Evolutionary conservation across 169 alveolate species (phyloP).

Genomic region (Eimeria tenella): DNA sequence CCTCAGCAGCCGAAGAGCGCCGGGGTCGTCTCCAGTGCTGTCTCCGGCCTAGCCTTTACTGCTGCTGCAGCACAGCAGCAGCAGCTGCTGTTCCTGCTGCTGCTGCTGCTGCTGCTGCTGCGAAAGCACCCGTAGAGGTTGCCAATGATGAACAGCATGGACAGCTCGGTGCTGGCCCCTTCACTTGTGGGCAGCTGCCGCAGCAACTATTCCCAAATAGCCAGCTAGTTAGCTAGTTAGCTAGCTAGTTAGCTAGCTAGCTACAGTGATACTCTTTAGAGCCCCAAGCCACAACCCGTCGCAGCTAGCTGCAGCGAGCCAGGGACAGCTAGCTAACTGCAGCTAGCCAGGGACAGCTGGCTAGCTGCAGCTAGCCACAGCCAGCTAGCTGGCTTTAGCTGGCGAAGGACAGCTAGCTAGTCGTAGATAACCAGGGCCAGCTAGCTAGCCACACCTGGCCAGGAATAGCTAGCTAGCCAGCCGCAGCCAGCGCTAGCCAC

Average conservation of each 20-base stretch:
- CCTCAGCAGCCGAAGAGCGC: too few relatives aligned
- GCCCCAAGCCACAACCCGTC: too few relatives aligned
- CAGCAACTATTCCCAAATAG: not conserved
- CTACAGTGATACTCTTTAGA: not conserved
- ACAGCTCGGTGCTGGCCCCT: not conserved
- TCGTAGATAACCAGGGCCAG: not conserved
- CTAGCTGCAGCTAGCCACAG: conserved; percentile 86
- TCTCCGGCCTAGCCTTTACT: too few relatives aligned
- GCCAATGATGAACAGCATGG: not conserved
- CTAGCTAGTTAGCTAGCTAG: not conserved
- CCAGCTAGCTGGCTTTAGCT: conserved; percentile 94
- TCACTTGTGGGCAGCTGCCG: not conserved
- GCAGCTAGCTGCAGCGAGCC: too few relatives aligned
- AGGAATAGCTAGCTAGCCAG: too few relatives aligned
- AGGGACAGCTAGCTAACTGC: too few relatives aligned
- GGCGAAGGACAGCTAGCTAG: not conserved
- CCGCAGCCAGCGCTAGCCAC: too few relatives aligned
- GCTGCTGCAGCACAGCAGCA: too few relatives aligned
- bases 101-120: not conserved
- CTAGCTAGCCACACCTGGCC: too few relatives aligned
- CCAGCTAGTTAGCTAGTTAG: not conserved
- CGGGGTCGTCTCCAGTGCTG: too few relatives aligned
- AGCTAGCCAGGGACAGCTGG: not conserved
- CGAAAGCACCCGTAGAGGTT: not conserved
- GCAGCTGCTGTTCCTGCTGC: too few relatives aligned